phyloP scores from a whole-genome alignment of 306 rosid genomes.

The Castanea mollissima region DNA sequence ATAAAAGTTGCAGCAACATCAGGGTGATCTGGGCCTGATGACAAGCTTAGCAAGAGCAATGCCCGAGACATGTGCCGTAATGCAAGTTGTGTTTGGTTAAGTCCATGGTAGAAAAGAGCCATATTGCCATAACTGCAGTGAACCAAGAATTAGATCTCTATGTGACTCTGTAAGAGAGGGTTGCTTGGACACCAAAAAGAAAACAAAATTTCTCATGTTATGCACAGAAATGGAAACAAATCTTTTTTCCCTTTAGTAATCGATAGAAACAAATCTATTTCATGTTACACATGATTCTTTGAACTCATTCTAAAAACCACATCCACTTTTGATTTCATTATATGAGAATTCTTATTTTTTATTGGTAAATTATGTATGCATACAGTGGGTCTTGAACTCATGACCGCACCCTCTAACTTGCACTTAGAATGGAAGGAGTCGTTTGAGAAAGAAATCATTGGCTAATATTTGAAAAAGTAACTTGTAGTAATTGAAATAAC shows the following conservation, averaged over 20 bases:
- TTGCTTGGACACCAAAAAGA: too few relatives aligned
- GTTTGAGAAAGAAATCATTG: too few relatives aligned
- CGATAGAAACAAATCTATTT: neutral
- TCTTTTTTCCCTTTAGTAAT: too few relatives aligned
- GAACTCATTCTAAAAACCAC: neutral
- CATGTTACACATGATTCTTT: neutral
- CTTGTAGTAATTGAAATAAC: neutral
- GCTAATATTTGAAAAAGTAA: neutral
- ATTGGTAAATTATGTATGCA: too few relatives aligned
- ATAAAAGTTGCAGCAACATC: conserved; percentile 94
- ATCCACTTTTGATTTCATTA: too few relatives aligned
- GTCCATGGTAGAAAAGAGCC: conserved; percentile 97
- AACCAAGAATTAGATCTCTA: conserved; percentile 7
- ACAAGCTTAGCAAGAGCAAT: conserved; percentile 79
- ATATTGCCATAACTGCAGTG: conserved; percentile 88
- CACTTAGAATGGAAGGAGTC: too few relatives aligned
- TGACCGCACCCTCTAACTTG: too few relatives aligned
- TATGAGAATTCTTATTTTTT: too few relatives aligned
- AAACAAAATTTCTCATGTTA: too few relatives aligned
- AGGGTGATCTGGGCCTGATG: conserved; percentile 98
- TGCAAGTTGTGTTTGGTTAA: conserved; percentile 93
- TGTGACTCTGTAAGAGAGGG: too few relatives aligned
- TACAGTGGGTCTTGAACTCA: too few relatives aligned
- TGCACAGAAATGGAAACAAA: too few relatives aligned
- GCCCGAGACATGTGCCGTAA: conserved; percentile 96